Percentiles rank a stretch among this genome's conserved stretches.
These are phyloP conservation scores for Pichia eremophila DNA, from an alignment of 805 yeast genomes.

Conservation along the genomic window DNA sequence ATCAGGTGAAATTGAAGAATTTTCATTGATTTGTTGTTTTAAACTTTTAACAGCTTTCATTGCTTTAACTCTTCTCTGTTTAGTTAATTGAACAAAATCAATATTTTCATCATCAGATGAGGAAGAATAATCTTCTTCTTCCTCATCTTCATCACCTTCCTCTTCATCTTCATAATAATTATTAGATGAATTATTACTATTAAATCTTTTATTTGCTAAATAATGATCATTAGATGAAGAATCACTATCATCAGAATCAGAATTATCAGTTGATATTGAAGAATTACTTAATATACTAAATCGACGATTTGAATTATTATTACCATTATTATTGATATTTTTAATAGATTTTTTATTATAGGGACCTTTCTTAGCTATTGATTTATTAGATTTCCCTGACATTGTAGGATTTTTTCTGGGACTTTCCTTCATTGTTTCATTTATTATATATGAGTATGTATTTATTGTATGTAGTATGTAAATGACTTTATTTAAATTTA, in stretches of 20 bases:
- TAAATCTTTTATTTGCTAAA: not conserved
- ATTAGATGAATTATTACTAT: not conserved
- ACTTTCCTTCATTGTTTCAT: constrained; percentile 20
- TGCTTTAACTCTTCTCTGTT: constrained; percentile 51
- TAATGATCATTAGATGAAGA: constrained; percentile 3
- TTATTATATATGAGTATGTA: no score
- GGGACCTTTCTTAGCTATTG: constrained; percentile 19
- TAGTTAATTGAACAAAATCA: constrained; percentile 65
- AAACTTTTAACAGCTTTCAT: constrained; percentile 35
- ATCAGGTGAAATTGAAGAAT: constrained; percentile 5
- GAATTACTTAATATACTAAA: constrained; percentile 21
- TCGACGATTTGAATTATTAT: constrained; percentile 10
- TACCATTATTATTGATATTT: not conserved
- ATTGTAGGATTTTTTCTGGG: constrained; percentile 20
- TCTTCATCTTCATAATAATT: constrained; percentile 22
- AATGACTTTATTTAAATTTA: no score
- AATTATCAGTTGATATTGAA: constrained; percentile 1
- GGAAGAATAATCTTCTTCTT: constrained; percentile 16
- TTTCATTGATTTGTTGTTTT: constrained; percentile 9
- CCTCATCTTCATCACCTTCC: not conserved
- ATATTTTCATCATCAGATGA: constrained; percentile 55
- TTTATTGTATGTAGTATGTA: no score
- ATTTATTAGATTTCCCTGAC: not conserved
- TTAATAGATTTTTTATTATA: constrained; percentile 2
- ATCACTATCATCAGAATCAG: not conserved